Percentiles rank a stretch among this genome's conserved stretches.
Conservation (phyloP, 148 eudicot species). For the Cornus florida region DNA sequence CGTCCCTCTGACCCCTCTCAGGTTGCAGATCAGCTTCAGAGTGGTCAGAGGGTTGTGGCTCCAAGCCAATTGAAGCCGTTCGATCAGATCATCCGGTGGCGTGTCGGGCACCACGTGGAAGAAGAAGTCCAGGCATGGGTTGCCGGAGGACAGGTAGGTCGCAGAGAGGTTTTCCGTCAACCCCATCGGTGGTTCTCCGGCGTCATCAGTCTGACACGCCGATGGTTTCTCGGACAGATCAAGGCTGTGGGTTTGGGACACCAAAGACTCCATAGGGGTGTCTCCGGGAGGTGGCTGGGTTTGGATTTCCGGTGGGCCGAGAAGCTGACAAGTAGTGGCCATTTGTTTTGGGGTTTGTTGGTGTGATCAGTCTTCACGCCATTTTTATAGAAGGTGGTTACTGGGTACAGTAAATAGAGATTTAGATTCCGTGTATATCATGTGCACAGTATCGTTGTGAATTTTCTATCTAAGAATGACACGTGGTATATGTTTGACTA, state of each 20-base stretch:
- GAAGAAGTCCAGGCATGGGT: slow-evolving; percentile 21
- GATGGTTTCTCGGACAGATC: too few species aligned
- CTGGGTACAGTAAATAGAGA: too few species aligned
- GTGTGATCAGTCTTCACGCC: too few species aligned
- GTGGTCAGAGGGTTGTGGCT: slow-evolving; percentile 13
- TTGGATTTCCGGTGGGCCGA: not conserved
- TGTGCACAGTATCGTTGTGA: too few species aligned
- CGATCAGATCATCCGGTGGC: not conserved
- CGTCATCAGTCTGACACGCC: not conserved
- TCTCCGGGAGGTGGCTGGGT: not conserved
- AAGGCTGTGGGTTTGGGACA: too few species aligned
- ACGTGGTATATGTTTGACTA: too few species aligned
- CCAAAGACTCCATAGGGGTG: not conserved
- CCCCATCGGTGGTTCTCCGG: slow-evolving; percentile 3
- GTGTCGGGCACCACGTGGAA: slow-evolving; percentile 18
- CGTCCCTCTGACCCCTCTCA: slow-evolving; percentile 18
- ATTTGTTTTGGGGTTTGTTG: too few species aligned
- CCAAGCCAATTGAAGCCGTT: slow-evolving; percentile 4
- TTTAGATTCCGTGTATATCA: too few species aligned
- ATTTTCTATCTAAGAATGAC: too few species aligned
- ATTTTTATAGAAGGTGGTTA: too few species aligned
- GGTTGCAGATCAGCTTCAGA: slow-evolving; percentile 23
- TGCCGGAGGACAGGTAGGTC: slow-evolving; percentile 15
- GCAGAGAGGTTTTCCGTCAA: slow-evolving; percentile 16
- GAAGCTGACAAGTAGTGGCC: not conserved